Base-by-base conservation (phyloP, 768 basidiomycete species). In the Cystoderma amianthinum region DNA sequence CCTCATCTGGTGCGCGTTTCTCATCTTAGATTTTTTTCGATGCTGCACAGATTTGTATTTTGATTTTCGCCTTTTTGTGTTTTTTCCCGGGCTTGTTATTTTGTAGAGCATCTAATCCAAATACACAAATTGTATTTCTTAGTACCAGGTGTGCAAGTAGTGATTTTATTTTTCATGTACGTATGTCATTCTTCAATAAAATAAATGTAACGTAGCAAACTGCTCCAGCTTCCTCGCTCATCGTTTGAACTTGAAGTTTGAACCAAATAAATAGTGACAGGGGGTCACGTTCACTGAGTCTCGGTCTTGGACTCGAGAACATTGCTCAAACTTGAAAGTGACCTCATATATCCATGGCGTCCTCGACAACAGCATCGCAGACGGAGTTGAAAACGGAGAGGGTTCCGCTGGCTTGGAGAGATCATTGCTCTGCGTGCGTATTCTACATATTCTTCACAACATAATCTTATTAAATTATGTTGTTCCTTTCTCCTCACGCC, bases 341-440 rank as follows among this genome's bases (percentile, higher is more conserved):
- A n/a, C 19, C n/a, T 39, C n/a, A n/a, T 28, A 28, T 32, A 32
- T 44, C 42, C 21, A 88, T 88, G 85, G 65, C 83, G 44, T 78
- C 83, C 36, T 68, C 82, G 46, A 80, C 80, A 32, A 83, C 82
- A 25, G 91, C 92, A 39, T 90, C 91, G 18, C 88, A 91, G 57
- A 67, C 71, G 45, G 85, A 92, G 57, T 74, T 92, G 61, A 88
- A 89, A 64, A 71, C 72, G 4, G 67, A 83, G 47, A 69, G 64
- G 45, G 77, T 93, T 19, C 92, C 92, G 12, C 46, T 94, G 11
- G 82, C 72, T 5, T 94, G 88, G 85, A 74, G 92, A 59, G 92
- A 96, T 63, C 76, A 80, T 48, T 94, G 92, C 59, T 96, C 92
- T 46, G 79, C 89, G 91, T 94, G 59, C 55, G 92, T 76, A 33